These are phyloP conservation scores for Leucaena leucocephala DNA, from an alignment of 306 rosid genomes.

Conservation along the genomic window DNA sequence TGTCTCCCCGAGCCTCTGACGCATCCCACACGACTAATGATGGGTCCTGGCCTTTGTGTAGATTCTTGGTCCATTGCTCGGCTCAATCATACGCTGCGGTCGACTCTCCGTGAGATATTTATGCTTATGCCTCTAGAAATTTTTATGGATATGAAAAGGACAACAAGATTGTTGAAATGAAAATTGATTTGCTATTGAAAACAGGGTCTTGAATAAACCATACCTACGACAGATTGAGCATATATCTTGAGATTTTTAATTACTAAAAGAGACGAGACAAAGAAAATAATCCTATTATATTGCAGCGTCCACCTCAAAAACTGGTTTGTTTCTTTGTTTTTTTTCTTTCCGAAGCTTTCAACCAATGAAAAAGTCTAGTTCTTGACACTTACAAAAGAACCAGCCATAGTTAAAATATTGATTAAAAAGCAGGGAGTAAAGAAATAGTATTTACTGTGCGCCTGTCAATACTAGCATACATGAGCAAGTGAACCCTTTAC, in stretches of 20 bases:
- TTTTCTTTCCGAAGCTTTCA: background rate
- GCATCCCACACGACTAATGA: constrained; percentile 23
- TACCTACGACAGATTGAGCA: background rate
- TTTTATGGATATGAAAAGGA: background rate
- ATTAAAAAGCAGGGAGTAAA: background rate
- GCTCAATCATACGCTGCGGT: background rate
- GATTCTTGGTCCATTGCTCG: background rate
- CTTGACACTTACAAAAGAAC: background rate
- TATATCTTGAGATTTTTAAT: background rate
- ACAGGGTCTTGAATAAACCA: background rate
- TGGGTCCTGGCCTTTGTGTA: constrained; percentile 19
- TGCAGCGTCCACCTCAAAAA: background rate
- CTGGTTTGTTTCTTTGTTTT: background rate
- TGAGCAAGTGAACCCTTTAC: background rate
- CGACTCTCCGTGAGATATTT: background rate
- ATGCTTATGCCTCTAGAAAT: background rate
- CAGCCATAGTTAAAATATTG: background rate
- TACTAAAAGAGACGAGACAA: background rate
- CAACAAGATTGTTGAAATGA: background rate
- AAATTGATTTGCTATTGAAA: background rate
- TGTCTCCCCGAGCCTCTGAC: background rate
- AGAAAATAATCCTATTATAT: background rate
- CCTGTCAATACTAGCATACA: background rate
- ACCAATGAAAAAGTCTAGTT: background rate
- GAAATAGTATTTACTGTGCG: background rate